Percentiles rank a stretch among this genome's conserved stretches.
Conservation (phyloP, 2,329 filamentous ascomycete genomes). For the Elsinoe fawcettii region DNA sequence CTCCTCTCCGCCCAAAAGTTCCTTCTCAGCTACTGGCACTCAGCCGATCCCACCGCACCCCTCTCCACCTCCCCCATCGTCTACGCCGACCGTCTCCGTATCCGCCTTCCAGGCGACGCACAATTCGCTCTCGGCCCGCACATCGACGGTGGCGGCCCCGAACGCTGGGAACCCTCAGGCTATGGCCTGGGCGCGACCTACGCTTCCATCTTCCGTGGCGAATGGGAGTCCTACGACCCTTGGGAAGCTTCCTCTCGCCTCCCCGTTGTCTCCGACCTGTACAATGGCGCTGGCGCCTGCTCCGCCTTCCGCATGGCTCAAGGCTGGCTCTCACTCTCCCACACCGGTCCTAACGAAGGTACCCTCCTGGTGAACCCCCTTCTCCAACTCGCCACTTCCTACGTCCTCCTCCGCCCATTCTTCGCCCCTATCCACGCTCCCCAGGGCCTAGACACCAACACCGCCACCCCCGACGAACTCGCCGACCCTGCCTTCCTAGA, state of each 20-base stretch:
- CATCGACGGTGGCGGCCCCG: conserved; percentile 44
- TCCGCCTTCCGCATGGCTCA: conserved; percentile 83
- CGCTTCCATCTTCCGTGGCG: conserved; percentile 60
- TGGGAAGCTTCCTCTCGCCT: conserved; percentile 70
- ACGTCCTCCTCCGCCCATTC: conserved; percentile 76
- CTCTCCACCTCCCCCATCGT: conserved; percentile 42
- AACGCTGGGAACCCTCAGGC: conserved; percentile 51
- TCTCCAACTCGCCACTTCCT: conserved; percentile 65
- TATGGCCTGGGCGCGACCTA: conserved; percentile 61
- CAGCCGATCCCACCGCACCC: conserved; percentile 34
- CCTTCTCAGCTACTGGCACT: conserved; percentile 44
- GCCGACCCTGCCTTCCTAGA: conserved; percentile 35
- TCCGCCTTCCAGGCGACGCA: conserved; percentile 49
- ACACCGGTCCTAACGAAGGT: conserved; percentile 64
- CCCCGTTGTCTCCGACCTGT: conserved; percentile 62
- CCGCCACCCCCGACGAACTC: conserved; percentile 1
- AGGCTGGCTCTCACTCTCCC: conserved; percentile 77
- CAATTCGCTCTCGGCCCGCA: conserved; percentile 51
- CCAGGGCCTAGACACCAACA: not conserved
- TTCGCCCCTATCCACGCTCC: conserved; percentile 48
- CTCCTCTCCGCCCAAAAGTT: conserved; percentile 41
- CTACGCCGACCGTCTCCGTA: conserved; percentile 44
- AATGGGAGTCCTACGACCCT: conserved; percentile 74
- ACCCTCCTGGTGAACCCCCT: conserved; percentile 77
- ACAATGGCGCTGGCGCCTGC: conserved; percentile 74